Percentiles rank a stretch among this genome's conserved stretches.
Conservation (phyloP, 2,329 filamentous ascomycete species). For the Aspergillus neotritici region DNA sequence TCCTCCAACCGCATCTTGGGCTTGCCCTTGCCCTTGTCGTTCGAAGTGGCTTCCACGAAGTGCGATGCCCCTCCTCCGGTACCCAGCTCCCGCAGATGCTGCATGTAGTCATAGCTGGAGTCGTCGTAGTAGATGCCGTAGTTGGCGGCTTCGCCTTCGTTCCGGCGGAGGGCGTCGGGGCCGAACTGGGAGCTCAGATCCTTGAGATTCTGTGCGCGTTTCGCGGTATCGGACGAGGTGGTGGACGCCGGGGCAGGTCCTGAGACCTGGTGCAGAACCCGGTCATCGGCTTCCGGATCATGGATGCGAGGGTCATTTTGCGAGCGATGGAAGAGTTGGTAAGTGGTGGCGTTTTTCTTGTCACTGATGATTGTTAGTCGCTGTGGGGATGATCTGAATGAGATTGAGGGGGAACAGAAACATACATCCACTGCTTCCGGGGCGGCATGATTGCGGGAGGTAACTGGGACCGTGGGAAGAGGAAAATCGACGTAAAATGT, state of each 20-base stretch:
- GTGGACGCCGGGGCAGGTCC: constrained; percentile 29
- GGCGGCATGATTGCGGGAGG: constrained; percentile 53
- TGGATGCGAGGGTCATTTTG: constrained; percentile 97
- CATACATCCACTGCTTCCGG: constrained; percentile 69
- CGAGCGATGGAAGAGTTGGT: constrained; percentile 87
- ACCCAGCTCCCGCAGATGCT: constrained; percentile 88
- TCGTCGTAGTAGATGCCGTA: constrained; percentile 95
- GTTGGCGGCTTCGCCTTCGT: constrained; percentile 93
- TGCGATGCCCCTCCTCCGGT: constrained; percentile 63
- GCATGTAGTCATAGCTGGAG: constrained; percentile 97
- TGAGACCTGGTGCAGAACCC: constrained; percentile 72
- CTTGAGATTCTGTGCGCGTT: constrained; percentile 57
- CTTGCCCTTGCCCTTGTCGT: constrained; percentile 63
- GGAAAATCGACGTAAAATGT: constrained; percentile 10
- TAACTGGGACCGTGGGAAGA: constrained; percentile 1
- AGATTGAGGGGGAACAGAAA: constrained; percentile 7
- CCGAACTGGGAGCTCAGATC: constrained; percentile 75
- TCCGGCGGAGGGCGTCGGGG: constrained; percentile 62
- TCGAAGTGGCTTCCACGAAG: constrained; percentile 68
- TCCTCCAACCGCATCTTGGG: constrained; percentile 73
- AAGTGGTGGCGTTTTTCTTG: constrained; percentile 90
- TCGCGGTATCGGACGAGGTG: constrained; percentile 23
- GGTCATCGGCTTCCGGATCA: constrained; percentile 79
- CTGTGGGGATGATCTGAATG: not conserved
- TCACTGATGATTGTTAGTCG: constrained; percentile 48